A percentile compares a stretch with the other conserved stretches of the same genome.
Evolutionary conservation across 805 yeast genomes (phyloP).

Genomic region (Starmerella vitae): DNA sequence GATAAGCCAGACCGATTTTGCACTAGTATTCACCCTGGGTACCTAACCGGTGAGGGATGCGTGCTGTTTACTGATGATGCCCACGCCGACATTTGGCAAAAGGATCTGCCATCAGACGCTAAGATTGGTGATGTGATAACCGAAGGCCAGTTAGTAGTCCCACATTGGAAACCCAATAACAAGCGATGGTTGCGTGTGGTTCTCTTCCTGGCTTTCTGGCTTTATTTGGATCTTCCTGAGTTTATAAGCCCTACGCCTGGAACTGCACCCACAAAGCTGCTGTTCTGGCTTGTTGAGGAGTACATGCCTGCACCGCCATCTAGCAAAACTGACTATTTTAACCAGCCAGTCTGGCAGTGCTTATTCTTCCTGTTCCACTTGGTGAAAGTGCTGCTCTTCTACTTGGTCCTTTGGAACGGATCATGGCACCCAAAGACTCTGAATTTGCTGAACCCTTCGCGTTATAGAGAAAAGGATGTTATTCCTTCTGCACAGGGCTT

Average conservation of each 20-base stretch:
- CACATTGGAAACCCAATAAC: slow-evolving; percentile 45
- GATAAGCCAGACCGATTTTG: slow-evolving; percentile 50
- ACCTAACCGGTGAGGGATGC: slow-evolving; percentile 70
- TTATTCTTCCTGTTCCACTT: slow-evolving; percentile 68
- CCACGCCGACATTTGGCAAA: slow-evolving; percentile 34
- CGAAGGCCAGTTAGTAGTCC: slow-evolving; percentile 84
- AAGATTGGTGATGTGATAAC: slow-evolving; percentile 48
- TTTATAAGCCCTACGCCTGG: slow-evolving; percentile 87
- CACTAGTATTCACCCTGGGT: slow-evolving; percentile 59
- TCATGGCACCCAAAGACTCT: slow-evolving; percentile 60
- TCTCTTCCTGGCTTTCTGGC: slow-evolving; percentile 42
- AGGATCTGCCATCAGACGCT: slow-evolving; percentile 36
- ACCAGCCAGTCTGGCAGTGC: slow-evolving; percentile 42
- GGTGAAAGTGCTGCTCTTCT: slow-evolving; percentile 45
- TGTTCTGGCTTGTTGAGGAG: slow-evolving; percentile 28
- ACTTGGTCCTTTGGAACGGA: slow-evolving; percentile 51
- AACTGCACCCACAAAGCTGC: slow-evolving; percentile 54
- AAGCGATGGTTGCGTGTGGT: slow-evolving; percentile 23
- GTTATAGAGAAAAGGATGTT: slow-evolving; percentile 13
- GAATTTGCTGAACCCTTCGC: slow-evolving; percentile 27
- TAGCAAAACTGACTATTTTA: slow-evolving; percentile 35
- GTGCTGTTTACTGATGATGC: slow-evolving; percentile 55
- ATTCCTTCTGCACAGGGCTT: slow-evolving; percentile 39
- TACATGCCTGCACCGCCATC: slow-evolving; percentile 28
- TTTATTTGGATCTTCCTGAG: slow-evolving; percentile 89